Base-by-base conservation (phyloP, 345 rosid genomes). In the Brassica carinata region DNA sequence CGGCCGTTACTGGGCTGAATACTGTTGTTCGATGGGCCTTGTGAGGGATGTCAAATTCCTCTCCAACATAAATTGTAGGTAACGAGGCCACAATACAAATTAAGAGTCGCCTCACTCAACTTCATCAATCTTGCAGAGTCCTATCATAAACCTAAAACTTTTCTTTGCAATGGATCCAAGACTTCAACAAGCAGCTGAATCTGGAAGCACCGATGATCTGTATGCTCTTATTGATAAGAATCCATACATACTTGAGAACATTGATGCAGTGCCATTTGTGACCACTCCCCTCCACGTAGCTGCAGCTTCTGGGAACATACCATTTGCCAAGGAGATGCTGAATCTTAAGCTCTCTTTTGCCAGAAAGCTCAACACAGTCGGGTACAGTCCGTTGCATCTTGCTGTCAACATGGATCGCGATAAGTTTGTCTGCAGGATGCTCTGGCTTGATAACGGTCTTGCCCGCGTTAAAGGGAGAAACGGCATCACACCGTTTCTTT, bases 301-400 rank as follows among this genome's bases (percentile, higher is more conserved):
- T 36, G 40, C 40, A 36, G 7, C 40, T 36, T 36, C 40, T 2
- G 40, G 40, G 40, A 36, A 36, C 40, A 6, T 36, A 36, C 40
- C 8, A 7, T 36, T 36, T 36, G 40, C 40, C 40, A 36, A 5
- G 8, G 87, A 85, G 59, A 55, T 83, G 5, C 33, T 79, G 69
- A 75, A 73, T 40, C 77, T 87, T 51, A 82, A 74, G 18, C 85
- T 86, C 3, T 83, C 83, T 5, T 83, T 85, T 75, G 75, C 78
- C 0, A 71, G 36, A 48, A 85, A 85, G 72, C 69, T 77, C 8
- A 81, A 83, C 73, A 74, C 15, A 61, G 38, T 48, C 0, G 87
- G 88, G 0, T 31, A 62, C 18, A 85, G 78, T 26, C 87, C 88
- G 9, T 6, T 84, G 48, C 87, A 85, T 40, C 63, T 85, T 1